Base-by-base conservation (phyloP, 495 filamentous ascomycete species). In the Neurospora sp. region DNA sequence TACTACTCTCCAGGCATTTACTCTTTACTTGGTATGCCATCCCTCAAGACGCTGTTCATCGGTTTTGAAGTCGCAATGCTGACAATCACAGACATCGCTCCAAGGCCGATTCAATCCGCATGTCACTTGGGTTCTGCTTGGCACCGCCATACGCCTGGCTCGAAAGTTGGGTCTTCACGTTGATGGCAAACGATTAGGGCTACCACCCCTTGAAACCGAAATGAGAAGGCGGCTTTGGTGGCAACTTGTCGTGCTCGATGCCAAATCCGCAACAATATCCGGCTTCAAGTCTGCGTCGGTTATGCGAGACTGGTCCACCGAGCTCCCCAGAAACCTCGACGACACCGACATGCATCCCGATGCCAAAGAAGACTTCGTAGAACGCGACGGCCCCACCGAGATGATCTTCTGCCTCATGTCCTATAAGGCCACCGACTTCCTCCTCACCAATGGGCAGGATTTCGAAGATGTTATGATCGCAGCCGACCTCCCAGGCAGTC, bases 131-230 rank as follows among this genome's bases (percentile, higher is more conserved):
- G 83, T 88, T 41, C 74, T 87, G 42, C 84, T 84, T 37, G 90
- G 89, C 31, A 81, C 89, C 11, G 85, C 86, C 11, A 86, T 91
- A 76, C 84, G 89, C 75, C 88, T 91, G n/a, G 91, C 90, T 0
- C 90, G 92, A 73, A 90, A 88, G 23, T 90, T 93, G 89, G 91
- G 91, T 0, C 83, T 92, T 2, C 91, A 93, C 77, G 87, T 90
- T 12, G 91, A 93, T 73, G 91, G 91, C 27, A 88, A 89, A 12
- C 82, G 86, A 18, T 88, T 92, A 73, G 88, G 89, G 0, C 86
- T 93, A n/a, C 76, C 85, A 5, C 86, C 90, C 3, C 88, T 89
- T 72, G 90, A 92, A 75, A 87, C 90, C 18, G 91, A 93, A 76
- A 90, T 91, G 78, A 85, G 91, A 20, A 85, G 91, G 71, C 84